Conservation (phyloP, 768 basidiomycete species). For the Suillus subalutaceus region DNA sequence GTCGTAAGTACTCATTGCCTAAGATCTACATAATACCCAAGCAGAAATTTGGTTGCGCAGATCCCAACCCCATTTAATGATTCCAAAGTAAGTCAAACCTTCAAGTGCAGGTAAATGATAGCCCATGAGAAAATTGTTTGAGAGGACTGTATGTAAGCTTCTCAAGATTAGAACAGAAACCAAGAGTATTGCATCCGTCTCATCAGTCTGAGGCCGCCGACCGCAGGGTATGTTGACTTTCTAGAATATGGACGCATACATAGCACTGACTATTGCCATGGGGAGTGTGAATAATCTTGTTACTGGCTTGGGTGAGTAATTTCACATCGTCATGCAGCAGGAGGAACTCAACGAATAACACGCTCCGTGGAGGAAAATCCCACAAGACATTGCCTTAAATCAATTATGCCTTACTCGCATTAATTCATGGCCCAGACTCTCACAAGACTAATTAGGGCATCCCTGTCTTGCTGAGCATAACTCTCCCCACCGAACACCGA, state of each 20-base stretch:
- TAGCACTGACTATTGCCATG: not conserved
- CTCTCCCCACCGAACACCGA: constrained; percentile 25
- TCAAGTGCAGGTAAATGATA: not conserved
- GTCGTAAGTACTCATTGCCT: not conserved
- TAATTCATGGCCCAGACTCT: constrained; percentile 12
- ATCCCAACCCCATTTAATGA: not conserved
- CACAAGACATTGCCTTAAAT: not conserved
- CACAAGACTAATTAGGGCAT: constrained; percentile 7
- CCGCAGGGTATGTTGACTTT: not conserved
- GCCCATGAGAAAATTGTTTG: not conserved
- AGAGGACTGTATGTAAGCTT: not conserved
- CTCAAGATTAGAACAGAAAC: not conserved
- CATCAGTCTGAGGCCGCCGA: constrained; percentile 3
- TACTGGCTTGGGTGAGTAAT: not conserved
- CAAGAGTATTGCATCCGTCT: not conserved
- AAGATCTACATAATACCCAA: not conserved
- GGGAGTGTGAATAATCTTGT: not conserved
- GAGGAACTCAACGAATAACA: not conserved
- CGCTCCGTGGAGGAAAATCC: not conserved
- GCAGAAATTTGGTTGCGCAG: not conserved
- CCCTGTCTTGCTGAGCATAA: constrained; percentile 5
- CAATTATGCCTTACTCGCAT: constrained; percentile 3
- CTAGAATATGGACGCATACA: not conserved
- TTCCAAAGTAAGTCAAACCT: not conserved
- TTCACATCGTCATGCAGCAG: not conserved